Base-by-base conservation (phyloP, 2,329 filamentous ascomycete species). In the Chaetomium sp. region DNA sequence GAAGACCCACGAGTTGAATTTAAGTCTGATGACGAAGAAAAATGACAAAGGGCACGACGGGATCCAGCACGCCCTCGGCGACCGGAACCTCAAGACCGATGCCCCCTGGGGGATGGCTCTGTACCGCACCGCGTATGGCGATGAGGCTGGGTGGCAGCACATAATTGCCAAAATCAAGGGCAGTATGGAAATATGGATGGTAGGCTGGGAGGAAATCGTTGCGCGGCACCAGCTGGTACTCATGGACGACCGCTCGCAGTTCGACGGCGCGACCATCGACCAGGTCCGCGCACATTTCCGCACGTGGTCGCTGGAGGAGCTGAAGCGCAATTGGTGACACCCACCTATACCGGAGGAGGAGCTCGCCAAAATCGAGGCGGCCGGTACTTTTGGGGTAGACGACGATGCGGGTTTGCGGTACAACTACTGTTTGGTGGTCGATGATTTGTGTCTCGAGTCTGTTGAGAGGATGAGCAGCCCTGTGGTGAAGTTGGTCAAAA, bases 381-480 rank as follows among this genome's bases (percentile, higher is more conserved):
- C 13, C 29, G 4, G 35, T 7, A 4, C 12, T n/a, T 16, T 12
- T n/a, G 7, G 10, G 3, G 8, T 35, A 10, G 53, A 19, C 1
- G 25, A 16, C 19, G 10, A 1, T 16, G 53, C 19, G 53, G 31
- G 31, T 7, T 10, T n/a, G 53, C 29, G 53, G 16, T 56, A 56
- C 53, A 38, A 56, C 53, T 56, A 12, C 21, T 56, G 53, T 31
- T n/a, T 56, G 53, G 25, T 56, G 31, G 53, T 38, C n/a, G 53
- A 56, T 29, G 53, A 38, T 31, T 1, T 35, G 4, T 56, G 53
- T 38, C 53, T 56, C 13, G 53, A 56, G 29, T 56, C 31, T 29
- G 27, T 56, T 38, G 53, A 56, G 25, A 21, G 31, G 29, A 56
- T 56, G 53, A 13, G 16, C 10, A 12, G 9, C n/a, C 31, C 53